phyloP scores from a whole-genome alignment of 2,329 filamentous ascomycete genomes.

The Bipolaris bicolor region DNA sequence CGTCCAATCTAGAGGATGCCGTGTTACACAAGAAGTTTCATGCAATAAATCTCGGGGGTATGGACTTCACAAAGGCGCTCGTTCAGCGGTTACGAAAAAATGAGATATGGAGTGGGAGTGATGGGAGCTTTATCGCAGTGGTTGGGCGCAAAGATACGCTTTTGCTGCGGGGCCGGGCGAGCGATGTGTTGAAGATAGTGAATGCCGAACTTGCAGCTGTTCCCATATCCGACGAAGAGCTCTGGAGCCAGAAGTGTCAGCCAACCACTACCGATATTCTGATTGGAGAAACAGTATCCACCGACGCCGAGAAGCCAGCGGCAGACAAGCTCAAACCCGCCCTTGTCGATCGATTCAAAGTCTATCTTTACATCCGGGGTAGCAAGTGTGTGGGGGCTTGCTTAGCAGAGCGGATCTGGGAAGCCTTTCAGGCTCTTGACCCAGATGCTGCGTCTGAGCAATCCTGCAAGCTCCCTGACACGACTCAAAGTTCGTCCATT shows the following conservation, averaged over 20 bases:
- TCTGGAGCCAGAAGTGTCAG: constrained; percentile 61
- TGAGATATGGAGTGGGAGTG: constrained; percentile 56
- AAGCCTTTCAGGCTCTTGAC: constrained; percentile 59
- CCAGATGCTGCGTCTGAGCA: constrained; percentile 26
- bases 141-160: constrained; percentile 61
- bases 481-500: constrained; percentile 45
- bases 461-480: constrained; percentile 21
- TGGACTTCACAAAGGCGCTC: constrained; percentile 66
- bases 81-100: constrained; percentile 59
- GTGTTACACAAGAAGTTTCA: constrained; percentile 69
- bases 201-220: constrained; percentile 67
- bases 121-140: constrained; percentile 61
- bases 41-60: constrained; percentile 64
- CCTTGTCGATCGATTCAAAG: constrained; percentile 60
- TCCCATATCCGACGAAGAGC: constrained; percentile 61
- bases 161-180: constrained; percentile 62
- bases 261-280: constrained; percentile 10
- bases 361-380: constrained; percentile 66
- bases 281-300: neutral
- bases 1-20: constrained; percentile 66
- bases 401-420: constrained; percentile 65
- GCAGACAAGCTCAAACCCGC: constrained; percentile 28
- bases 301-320: constrained; percentile 41
- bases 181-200: constrained; percentile 62
- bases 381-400: constrained; percentile 68